Conservation (phyloP, 352 stramenopile genomes). For the Globisporangium emineosum region DNA sequence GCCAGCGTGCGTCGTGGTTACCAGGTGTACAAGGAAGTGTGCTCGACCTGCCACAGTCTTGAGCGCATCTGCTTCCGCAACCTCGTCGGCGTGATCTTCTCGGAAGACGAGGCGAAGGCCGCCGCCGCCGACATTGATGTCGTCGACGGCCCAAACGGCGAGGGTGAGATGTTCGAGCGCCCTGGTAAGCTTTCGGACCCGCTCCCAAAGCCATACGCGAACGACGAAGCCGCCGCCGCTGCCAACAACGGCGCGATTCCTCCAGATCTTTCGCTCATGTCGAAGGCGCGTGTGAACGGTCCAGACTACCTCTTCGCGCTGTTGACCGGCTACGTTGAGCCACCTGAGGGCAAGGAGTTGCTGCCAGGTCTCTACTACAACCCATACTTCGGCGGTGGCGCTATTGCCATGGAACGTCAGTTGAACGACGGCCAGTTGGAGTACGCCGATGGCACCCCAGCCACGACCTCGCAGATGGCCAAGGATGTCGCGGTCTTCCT, state of each 20-base stretch:
- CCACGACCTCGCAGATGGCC: slow-evolving; percentile 97
- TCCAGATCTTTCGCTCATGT: slow-evolving; percentile 97
- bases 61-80: slow-evolving; percentile 98
- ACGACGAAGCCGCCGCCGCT: slow-evolving; percentile 95
- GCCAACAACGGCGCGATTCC: slow-evolving; percentile 98
- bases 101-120: slow-evolving; percentile 88
- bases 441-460: slow-evolving; percentile 96
- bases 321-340: slow-evolving; percentile 96
- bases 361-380: slow-evolving; percentile 95
- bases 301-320: slow-evolving; percentile 98
- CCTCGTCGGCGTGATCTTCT: slow-evolving; percentile 96
- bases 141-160: slow-evolving; percentile 95
- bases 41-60: slow-evolving; percentile 96
- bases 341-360: slow-evolving; percentile 89
- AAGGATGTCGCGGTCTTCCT: slow-evolving; percentile 98
- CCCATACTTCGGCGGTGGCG: slow-evolving; percentile 97
- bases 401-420: slow-evolving; percentile 98
- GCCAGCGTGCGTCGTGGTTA: slow-evolving; percentile 96
- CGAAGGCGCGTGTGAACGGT: slow-evolving; percentile 95
- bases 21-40: slow-evolving; percentile 99
- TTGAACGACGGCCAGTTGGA: slow-evolving; percentile 96
- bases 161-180: slow-evolving; percentile 99
- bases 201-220: slow-evolving; percentile 95
- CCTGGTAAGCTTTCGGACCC: slow-evolving; percentile 96
- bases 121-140: slow-evolving; percentile 95